phyloP scores from a whole-genome alignment of 768 basidiomycete genomes.

The Phaeotremella skinneri region DNA sequence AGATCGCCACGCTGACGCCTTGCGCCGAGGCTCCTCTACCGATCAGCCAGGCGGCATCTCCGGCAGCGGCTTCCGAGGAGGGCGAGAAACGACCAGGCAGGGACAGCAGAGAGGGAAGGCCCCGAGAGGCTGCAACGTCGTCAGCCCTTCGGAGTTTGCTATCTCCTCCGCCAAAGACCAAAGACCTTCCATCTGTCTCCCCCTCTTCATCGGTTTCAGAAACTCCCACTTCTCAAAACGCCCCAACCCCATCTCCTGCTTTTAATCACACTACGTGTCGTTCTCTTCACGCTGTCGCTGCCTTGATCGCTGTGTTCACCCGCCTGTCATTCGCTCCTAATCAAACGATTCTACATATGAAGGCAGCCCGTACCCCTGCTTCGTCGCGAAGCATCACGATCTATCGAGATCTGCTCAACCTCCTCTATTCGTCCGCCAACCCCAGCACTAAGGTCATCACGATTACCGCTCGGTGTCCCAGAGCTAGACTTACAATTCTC shows the following conservation, averaged over 20 bases:
- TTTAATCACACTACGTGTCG: constrained; percentile 31
- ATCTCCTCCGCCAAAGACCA: constrained; percentile 27
- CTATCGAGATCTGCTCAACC: constrained; percentile 53
- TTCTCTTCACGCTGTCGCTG: constrained; percentile 32
- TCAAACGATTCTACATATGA: constrained; percentile 34
- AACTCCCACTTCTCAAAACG: background rate
- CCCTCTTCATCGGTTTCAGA: constrained; percentile 12
- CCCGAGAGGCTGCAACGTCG: constrained; percentile 1
- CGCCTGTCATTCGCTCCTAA: constrained; percentile 51
- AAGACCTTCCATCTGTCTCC: constrained; percentile 32
- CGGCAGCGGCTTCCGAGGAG: background rate
- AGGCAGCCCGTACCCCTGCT: constrained; percentile 47
- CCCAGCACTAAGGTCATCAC: constrained; percentile 9
- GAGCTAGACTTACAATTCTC: constrained; percentile 68
- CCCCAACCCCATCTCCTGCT: background rate
- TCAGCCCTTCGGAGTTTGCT: constrained; percentile 13
- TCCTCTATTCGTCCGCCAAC: constrained; percentile 49
- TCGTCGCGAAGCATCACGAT: constrained; percentile 51
- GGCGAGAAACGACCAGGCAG: background rate
- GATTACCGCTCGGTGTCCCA: constrained; percentile 52
- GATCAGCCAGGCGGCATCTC: background rate
- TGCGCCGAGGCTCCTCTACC: constrained; percentile 27
- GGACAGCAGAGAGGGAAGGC: constrained; percentile 4
- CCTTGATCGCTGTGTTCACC: constrained; percentile 54
- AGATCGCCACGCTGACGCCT: constrained; percentile 31